Conservation (phyloP, 441 rosid species). For the Gossypium davidsonii region DNA sequence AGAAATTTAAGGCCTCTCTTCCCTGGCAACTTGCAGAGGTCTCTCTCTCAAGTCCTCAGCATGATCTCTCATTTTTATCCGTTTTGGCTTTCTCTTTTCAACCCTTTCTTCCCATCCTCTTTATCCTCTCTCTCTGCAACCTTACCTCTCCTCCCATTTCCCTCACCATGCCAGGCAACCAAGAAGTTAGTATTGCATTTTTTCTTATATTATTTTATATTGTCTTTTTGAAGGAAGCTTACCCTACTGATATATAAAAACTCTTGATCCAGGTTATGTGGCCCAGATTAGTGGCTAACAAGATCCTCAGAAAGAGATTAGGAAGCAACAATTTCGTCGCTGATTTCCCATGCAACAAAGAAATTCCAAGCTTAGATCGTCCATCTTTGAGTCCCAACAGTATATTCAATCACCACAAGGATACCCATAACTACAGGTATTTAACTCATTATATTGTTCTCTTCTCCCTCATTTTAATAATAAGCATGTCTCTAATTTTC, state of each 20-base stretch:
- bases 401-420: background rate
- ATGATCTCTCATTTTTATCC: slow-evolving; percentile 21
- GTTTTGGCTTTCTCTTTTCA: slow-evolving; percentile 15
- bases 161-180: slow-evolving; percentile 35
- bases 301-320: slow-evolving; percentile 49
- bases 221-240: no score
- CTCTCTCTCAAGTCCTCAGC: slow-evolving; percentile 34
- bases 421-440: slow-evolving; percentile 12
- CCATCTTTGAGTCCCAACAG: background rate
- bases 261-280: slow-evolving; percentile 53
- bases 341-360: slow-evolving; percentile 46
- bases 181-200: slow-evolving; percentile 34
- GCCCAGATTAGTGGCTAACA: slow-evolving; percentile 76
- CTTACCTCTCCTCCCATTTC: background rate
- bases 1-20: slow-evolving; percentile 20
- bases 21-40: slow-evolving; percentile 48
- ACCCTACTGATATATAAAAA: no score
- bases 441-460: background rate
- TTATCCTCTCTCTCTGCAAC: background rate
- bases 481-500: background rate
- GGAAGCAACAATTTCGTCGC: slow-evolving; percentile 75
- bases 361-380: slow-evolving; percentile 1
- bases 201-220: background rate
- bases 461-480: background rate
- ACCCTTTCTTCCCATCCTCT: background rate